Percentiles rank a stretch among this genome's conserved stretches.
These are phyloP conservation scores for Debaryomyces tyrocola DNA, from an alignment of 805 yeast genomes.

Conservation along the genomic window DNA sequence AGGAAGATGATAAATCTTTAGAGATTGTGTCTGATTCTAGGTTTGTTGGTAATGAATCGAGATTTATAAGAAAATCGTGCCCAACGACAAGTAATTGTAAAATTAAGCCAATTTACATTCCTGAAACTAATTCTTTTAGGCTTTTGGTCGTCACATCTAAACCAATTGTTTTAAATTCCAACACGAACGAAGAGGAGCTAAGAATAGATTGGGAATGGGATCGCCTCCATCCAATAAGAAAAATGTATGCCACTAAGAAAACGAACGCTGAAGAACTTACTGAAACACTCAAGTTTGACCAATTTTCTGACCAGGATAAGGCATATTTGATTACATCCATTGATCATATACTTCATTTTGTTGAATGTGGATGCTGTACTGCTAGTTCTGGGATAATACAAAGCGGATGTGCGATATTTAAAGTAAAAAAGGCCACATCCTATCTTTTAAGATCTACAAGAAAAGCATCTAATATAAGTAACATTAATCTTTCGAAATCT, in stretches of 20 bases:
- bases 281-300: slow-evolving; percentile 51
- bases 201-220: slow-evolving; percentile 92
- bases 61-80: slow-evolving; percentile 78
- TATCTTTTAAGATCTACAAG: slow-evolving; percentile 60
- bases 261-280: slow-evolving; percentile 14
- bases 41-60: slow-evolving; percentile 68
- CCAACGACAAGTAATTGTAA: slow-evolving; percentile 64
- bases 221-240: slow-evolving; percentile 65
- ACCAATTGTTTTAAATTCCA: slow-evolving; percentile 41
- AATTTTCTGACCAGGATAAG: slow-evolving; percentile 52
- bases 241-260: slow-evolving; percentile 34
- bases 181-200: slow-evolving; percentile 55
- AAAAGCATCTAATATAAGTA: slow-evolving; percentile 44
- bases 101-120: slow-evolving; percentile 48
- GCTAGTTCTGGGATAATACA: slow-evolving; percentile 29
- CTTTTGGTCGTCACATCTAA: slow-evolving; percentile 58
- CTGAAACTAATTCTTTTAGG: slow-evolving; percentile 41
- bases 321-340: slow-evolving; percentile 58
- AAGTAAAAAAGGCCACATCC: slow-evolving; percentile 62
- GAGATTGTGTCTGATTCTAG: slow-evolving; percentile 80
- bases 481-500: slow-evolving; percentile 33
- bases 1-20: slow-evolving; percentile 31
- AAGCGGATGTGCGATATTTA: slow-evolving; percentile 55
- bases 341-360: slow-evolving; percentile 59
- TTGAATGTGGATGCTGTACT: slow-evolving; percentile 62